A percentile compares a stretch with the other conserved stretches of the same genome.
Conservation (phyloP, 1,284 basidiomycete genomes). For the Omphalotus olearius region DNA sequence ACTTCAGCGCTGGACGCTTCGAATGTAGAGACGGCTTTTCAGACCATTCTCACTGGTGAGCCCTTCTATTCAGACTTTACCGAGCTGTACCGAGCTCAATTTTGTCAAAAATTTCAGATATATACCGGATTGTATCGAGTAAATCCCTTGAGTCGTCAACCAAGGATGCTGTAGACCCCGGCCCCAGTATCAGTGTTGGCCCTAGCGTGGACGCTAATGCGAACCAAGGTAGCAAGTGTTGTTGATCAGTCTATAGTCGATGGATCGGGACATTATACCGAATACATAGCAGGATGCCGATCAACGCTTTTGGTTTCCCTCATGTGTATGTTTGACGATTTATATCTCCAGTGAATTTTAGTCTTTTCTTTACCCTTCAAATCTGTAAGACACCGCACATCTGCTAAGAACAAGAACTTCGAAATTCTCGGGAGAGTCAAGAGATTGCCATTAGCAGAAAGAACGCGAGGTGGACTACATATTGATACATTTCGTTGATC, state of each 20-base stretch:
- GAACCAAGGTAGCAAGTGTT: constrained; percentile 38
- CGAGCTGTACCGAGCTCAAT: background rate
- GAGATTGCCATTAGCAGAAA: too few species aligned
- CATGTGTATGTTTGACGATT: too few species aligned
- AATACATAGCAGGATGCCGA: too few species aligned
- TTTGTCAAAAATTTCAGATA: constrained; percentile 42
- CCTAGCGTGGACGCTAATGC: constrained; percentile 42
- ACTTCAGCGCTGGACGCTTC: constrained; percentile 99
- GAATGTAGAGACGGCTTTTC: constrained; percentile 97
- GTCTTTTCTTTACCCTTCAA: too few species aligned
- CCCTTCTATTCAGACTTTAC: constrained; percentile 2
- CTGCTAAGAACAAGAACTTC: too few species aligned
- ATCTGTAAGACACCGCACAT: too few species aligned
- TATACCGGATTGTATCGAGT: constrained; percentile 93
- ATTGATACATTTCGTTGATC: too few species aligned
- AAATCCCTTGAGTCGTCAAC: constrained; percentile 76
- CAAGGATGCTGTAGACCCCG: constrained; percentile 44
- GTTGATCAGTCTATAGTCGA: constrained; percentile 22
- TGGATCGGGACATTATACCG: too few species aligned
- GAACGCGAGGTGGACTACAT: too few species aligned
- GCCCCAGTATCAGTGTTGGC: constrained; percentile 67
- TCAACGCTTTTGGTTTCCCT: too few species aligned
- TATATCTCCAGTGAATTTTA: too few species aligned
- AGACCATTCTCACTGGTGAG: constrained; percentile 90
- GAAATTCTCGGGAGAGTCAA: too few species aligned